Conservation (phyloP, 2,329 filamentous ascomycete genomes). For the Didymella pinodella region DNA sequence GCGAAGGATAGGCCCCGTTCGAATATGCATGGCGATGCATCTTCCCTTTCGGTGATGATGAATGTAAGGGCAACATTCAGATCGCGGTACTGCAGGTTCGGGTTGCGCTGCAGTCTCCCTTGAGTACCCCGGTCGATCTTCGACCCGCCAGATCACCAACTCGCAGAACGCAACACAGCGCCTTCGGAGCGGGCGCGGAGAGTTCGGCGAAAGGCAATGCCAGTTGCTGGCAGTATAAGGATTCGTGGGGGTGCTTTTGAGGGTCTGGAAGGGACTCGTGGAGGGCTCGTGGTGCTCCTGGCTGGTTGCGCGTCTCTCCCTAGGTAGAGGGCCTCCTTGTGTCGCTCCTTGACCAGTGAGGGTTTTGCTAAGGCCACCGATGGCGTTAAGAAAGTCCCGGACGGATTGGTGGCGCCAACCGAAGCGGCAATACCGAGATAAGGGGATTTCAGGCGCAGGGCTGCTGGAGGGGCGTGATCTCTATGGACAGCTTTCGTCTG, state of each 20-base stretch:
- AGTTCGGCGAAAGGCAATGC: constrained; percentile 9
- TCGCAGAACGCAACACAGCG: constrained; percentile 28
- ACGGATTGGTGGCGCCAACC: constrained; percentile 33
- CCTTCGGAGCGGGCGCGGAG: constrained; percentile 17
- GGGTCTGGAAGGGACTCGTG: constrained; percentile 18
- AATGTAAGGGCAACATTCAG: constrained; percentile 69
- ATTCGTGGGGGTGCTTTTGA: constrained; percentile 6
- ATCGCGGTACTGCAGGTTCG: constrained; percentile 33
- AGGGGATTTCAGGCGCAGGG: constrained; percentile 32
- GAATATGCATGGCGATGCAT: constrained; percentile 89
- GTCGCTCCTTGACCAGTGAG: constrained; percentile 40
- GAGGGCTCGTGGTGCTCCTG: constrained; percentile 20
- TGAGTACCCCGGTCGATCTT: constrained; percentile 47
- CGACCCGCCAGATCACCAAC: constrained; percentile 44
- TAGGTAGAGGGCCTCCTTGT: constrained; percentile 22
- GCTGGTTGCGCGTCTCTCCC: constrained; percentile 31
- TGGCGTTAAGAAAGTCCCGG: constrained; percentile 35
- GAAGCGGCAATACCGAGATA: constrained; percentile 34
- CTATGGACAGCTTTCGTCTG: constrained; percentile 32
- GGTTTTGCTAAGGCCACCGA: constrained; percentile 49
- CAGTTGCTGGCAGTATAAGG: constrained; percentile 29
- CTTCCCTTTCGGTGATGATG: constrained; percentile 65
- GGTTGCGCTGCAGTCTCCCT: constrained; percentile 45
- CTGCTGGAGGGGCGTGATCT: constrained; percentile 22
- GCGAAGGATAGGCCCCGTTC: constrained; percentile 77